A percentile compares a stretch with the other conserved stretches of the same genome.
These are phyloP conservation scores for Basipetospora chlamydospora DNA, from an alignment of 2,329 filamentous ascomycete species.

Conservation along the genomic window DNA sequence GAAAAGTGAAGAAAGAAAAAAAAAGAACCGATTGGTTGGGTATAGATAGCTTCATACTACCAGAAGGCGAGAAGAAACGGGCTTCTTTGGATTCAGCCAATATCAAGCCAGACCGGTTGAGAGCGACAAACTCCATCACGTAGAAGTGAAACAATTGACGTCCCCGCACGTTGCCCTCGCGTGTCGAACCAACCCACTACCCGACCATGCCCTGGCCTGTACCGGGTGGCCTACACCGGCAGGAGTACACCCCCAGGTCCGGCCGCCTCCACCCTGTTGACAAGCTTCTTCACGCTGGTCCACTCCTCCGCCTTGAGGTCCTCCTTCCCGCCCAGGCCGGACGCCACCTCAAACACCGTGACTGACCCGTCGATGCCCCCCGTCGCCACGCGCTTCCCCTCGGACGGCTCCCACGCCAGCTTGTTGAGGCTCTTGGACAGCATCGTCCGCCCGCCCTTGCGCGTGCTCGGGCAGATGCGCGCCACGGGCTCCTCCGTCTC, in stretches of 20 bases:
- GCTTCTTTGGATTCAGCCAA: no score
- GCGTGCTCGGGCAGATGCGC: conserved; percentile 55
- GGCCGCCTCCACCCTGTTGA: conserved; percentile 58
- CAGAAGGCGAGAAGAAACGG: no score
- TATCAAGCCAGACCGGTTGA: no score
- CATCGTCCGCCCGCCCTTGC: conserved; percentile 51
- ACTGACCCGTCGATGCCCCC: conserved; percentile 85
- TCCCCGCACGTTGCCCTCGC: no score
- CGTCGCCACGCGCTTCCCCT: conserved; percentile 75
- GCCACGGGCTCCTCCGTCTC: conserved; percentile 87
- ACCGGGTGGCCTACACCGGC: no score
- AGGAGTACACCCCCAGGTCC: conserved; percentile 34
- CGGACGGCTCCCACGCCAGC: conserved; percentile 80
- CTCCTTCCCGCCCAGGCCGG: conserved; percentile 72
- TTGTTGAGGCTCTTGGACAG: conserved; percentile 84
- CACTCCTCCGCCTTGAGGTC: conserved; percentile 76
- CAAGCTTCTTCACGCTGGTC: conserved; percentile 80
- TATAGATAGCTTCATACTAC: no score
- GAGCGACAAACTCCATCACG: no score
- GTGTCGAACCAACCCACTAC: no score
- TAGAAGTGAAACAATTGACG: no score
- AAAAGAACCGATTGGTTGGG: neutral
- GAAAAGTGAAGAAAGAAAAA: neutral
- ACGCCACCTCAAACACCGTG: conserved; percentile 84
- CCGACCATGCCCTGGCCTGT: no score